Evolutionary conservation across 805 yeast genomes (phyloP), one percentile per base, ranked within the genome.

Genomic region (Wickerhamiella kurtzmanii): DNA sequence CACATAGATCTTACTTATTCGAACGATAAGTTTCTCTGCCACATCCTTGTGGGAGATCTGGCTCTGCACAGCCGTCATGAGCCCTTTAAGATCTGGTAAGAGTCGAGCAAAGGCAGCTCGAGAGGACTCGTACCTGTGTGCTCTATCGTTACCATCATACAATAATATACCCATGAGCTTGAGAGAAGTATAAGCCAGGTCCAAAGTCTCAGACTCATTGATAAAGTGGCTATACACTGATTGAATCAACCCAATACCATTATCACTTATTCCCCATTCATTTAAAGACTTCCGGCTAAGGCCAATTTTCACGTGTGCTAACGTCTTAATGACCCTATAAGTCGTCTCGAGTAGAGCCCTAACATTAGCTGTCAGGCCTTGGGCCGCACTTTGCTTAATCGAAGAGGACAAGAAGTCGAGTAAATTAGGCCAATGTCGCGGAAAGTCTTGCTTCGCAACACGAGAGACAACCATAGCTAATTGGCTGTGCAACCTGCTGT

Each of bases 391-490:
- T 2, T 41, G 36, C 1, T 44, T 2, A 4, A 44, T 41, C 35
- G 49, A 36, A 9, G 53, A 25, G 2, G 47, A 44, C 13, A 64
- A 68, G 13, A 79, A 79, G 48, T 82, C 88, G 57, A 92, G 82
- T 17, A 92, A 60, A 2, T 72, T 63, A 0, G 94, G 87, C 96
- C 96, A 92, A 41, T 80, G 87, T 1, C 66, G 62, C 0, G 97
- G 96, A 60, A 84, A 92, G 56, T 92, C 98, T 48, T 77, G 69
- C 44, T 96, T 66, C 21, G 83, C 81, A 22, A 92, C 82, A 50
- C 80, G 70, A 1, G 94, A 80, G 4, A 83, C 69, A 0, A 94
- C 80, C 53, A 83, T 82, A 0, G 96, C 94, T 60, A 84, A 82
- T 64, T 92, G 97, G 25, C 82, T 73, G 58, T 80, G 92, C n/a